These are phyloP conservation scores for Prunus fruticosa DNA, from an alignment of 306 rosid species.

Conservation along the genomic window DNA sequence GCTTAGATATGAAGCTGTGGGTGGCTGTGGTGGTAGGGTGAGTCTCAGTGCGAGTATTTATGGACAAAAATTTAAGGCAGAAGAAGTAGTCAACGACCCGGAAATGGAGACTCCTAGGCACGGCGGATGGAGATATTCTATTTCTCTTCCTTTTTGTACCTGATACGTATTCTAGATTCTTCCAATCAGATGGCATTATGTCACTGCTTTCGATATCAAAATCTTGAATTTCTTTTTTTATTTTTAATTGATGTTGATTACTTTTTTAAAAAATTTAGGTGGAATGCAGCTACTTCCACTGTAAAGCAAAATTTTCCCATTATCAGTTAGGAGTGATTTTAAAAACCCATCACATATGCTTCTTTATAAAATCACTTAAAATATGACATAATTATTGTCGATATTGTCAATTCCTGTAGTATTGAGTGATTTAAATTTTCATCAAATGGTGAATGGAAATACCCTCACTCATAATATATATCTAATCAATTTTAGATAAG, in stretches of 20 bases:
- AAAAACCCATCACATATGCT: fast-evolving
- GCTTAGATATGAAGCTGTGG: neutral
- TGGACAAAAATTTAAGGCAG: neutral
- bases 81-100: neutral
- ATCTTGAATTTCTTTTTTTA: neutral
- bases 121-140: neutral
- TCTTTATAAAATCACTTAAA: no score
- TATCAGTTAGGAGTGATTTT: no score
- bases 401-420: no score
- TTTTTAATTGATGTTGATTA: neutral
- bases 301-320: no score
- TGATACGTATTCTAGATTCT: neutral
- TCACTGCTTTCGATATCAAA: neutral
- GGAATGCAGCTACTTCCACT: no score
- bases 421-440: no score
- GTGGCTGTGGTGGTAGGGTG: neutral
- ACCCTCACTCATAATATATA: no score
- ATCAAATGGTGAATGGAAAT: no score
- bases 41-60: neutral
- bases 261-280: no score
- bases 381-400: no score
- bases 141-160: neutral
- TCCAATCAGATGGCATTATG: neutral
- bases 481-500: no score
- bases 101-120: neutral